phyloP scores from a whole-genome alignment of 106 monocot species.

The Acorus calamus region DNA sequence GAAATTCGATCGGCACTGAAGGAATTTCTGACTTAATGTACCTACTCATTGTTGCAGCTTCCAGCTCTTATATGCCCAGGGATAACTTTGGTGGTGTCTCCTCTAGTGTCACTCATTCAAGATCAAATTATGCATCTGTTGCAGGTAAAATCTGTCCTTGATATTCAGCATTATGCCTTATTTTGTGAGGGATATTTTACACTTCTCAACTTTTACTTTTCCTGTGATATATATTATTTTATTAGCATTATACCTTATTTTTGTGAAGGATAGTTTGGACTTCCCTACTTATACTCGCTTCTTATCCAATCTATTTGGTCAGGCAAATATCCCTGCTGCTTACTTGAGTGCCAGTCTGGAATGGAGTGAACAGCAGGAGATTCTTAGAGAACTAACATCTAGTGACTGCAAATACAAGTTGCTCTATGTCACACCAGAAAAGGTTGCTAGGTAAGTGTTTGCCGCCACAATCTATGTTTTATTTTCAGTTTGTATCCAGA shows the following conservation, averaged over 20 bases:
- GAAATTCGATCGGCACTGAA: no score
- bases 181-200: no score
- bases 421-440: conserved; percentile 96
- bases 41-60: conserved; percentile 53
- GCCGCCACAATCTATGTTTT: not conserved
- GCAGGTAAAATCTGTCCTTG: conserved; percentile 38
- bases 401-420: conserved; percentile 68
- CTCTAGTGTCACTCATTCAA: conserved; percentile 97
- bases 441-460: conserved; percentile 86
- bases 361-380: conserved; percentile 89
- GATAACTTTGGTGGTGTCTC: conserved; percentile 89
- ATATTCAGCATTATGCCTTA: no score
- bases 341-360: conserved; percentile 92
- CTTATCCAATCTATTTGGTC: conserved; percentile 3
- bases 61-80: conserved; percentile 83
- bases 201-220: no score
- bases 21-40: not conserved
- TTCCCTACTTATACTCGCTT: not conserved
- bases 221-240: no score
- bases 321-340: conserved; percentile 94
- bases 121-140: conserved; percentile 98
- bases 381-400: conserved; percentile 77
- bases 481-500: not conserved
- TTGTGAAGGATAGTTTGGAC: no score
- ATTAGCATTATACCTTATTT: no score